Percentiles rank a stretch among this genome's conserved stretches.
Evolutionary conservation across 495 filamentous ascomycete species (phyloP).

Genomic region (Aspergillus campestris): DNA sequence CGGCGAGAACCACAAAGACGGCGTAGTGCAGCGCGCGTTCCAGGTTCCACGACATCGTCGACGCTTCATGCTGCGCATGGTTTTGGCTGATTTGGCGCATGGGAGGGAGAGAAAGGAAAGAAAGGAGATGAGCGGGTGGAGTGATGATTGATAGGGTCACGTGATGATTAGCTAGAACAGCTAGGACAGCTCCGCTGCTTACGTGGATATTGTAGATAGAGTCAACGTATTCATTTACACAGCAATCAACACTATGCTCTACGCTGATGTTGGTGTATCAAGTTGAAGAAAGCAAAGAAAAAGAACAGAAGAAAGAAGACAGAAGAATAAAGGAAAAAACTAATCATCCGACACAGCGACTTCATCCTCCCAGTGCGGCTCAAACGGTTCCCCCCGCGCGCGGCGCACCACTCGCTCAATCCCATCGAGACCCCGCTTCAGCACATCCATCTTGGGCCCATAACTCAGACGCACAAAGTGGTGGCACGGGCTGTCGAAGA

Average conservation of each 20-base stretch:
- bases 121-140: conserved; percentile 4
- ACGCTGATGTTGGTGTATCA: not conserved
- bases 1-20: conserved; percentile 67
- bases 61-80: conserved; percentile 16
- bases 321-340: conserved; percentile 1
- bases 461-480: conserved; percentile 91
- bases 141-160: not conserved
- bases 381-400: conserved; percentile 25
- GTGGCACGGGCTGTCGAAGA: conserved; percentile 94
- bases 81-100: not conserved
- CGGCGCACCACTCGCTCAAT: conserved; percentile 67
- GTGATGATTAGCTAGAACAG: too few species aligned
- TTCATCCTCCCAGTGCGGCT: conserved; percentile 30
- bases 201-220: not conserved
- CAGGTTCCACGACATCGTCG: conserved; percentile 43
- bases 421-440: conserved; percentile 77
- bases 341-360: conserved; percentile 36
- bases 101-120: not conserved
- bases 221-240: too few species aligned
- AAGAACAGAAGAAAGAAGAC: conserved; percentile 3
- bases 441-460: conserved; percentile 79
- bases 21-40: conserved; percentile 77
- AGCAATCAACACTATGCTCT: not conserved
- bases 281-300: not conserved
- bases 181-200: too few species aligned